Conservation (phyloP, 1,284 basidiomycete species). For the Malassezia obtusa region DNA sequence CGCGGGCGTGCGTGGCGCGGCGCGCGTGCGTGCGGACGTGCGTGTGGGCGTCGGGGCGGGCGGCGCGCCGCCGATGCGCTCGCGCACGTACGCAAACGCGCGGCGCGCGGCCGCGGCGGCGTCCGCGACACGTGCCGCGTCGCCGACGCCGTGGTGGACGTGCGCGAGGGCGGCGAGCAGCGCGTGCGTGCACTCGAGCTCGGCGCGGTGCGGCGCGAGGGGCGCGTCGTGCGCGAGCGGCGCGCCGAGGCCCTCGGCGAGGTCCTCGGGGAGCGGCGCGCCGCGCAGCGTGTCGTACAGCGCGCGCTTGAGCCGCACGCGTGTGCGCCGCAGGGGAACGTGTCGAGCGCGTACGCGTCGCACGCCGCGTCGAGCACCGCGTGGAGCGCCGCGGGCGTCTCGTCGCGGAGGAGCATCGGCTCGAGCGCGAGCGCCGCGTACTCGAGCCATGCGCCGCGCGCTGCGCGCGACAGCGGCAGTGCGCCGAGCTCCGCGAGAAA, state of each 20-base stretch:
- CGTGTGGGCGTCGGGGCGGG: too few species aligned
- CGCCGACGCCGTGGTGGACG: not conserved
- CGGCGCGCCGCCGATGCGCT: too few species aligned
- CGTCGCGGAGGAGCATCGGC: conserved; percentile 22
- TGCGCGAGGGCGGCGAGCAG: not conserved
- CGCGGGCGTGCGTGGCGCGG: too few species aligned
- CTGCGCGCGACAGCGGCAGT: not conserved
- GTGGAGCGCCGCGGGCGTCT: conserved; percentile 18
- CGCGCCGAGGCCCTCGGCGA: not conserved
- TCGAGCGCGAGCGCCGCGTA: conserved; percentile 18
- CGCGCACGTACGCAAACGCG: too few species aligned
- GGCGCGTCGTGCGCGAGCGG: not conserved
- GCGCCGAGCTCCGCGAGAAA: conserved; percentile 12
- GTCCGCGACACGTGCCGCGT: too few species aligned
- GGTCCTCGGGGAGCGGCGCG: not conserved
- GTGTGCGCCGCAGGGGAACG: conserved; percentile 22
- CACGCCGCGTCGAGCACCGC: conserved; percentile 15
- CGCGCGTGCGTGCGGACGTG: too few species aligned
- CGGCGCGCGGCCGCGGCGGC: too few species aligned
- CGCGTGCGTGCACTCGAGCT: not conserved
- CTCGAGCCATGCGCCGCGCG: conserved; percentile 25
- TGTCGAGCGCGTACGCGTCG: conserved; percentile 9
- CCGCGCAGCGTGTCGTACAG: not conserved
- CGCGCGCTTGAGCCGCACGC: conserved; percentile 7
- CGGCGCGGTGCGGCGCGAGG: not conserved